These are phyloP conservation scores for Ampelocalamus luodianensis DNA, from an alignment of 176 grass and related monocot species.

Conservation along the genomic window DNA sequence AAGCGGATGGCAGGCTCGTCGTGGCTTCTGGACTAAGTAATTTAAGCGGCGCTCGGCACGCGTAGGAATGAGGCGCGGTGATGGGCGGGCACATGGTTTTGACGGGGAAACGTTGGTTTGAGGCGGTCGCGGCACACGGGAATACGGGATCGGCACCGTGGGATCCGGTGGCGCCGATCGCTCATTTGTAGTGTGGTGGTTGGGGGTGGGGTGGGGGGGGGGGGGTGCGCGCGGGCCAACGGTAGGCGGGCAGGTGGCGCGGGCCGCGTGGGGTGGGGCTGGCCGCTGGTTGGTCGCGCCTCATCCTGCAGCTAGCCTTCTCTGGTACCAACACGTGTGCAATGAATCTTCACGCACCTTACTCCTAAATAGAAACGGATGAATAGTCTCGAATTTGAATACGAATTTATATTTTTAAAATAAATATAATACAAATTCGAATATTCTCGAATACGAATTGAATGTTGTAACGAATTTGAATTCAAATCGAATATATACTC, in stretches of 20 bases:
- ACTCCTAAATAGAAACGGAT: no score
- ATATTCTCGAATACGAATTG: no score
- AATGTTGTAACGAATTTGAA: no score
- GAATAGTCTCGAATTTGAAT: no score
- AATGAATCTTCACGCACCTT: background rate
- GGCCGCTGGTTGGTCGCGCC: no score
- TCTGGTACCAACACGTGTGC: background rate
- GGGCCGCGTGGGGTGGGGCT: background rate
- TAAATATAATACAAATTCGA: no score
- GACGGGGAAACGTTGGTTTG: slow-evolving; percentile 22
- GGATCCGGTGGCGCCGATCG: background rate
- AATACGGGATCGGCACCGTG: slow-evolving; percentile 52
- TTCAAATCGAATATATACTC: no score
- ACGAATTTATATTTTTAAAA: no score
- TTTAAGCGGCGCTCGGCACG: slow-evolving; percentile 21
- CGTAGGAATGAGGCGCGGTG: slow-evolving; percentile 16
- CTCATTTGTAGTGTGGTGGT: slow-evolving; percentile 10
- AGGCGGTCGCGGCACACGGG: slow-evolving; percentile 56
- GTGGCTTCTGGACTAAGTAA: background rate
- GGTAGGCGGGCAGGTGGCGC: slow-evolving; percentile 25
- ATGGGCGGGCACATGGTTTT: slow-evolving; percentile 52
- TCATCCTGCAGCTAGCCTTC: background rate
- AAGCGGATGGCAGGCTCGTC: background rate
- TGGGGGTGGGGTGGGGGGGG: fast-evolving
- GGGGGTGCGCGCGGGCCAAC: background rate